A percentile compares a stretch with the other conserved stretches of the same genome.
phyloP scores from a whole-genome alignment of 2,329 filamentous ascomycete species.

The Triangularia setosa region DNA sequence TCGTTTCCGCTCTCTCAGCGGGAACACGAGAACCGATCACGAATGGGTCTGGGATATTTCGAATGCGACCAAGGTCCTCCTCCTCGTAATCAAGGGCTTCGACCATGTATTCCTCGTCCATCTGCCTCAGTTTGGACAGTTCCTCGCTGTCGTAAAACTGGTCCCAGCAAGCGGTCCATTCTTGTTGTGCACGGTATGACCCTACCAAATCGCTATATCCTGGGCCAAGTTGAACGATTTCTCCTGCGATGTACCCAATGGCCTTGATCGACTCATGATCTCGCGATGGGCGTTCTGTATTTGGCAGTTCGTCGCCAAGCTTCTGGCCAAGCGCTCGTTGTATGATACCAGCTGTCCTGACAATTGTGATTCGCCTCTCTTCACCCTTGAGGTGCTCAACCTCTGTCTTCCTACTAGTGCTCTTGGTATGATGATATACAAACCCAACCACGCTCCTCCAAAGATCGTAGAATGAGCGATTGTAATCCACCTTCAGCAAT shows the following conservation, averaged over 20 bases:
- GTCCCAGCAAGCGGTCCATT: slow-evolving; percentile 17
- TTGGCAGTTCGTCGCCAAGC: background rate
- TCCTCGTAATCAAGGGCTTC: slow-evolving; percentile 13
- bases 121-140: slow-evolving; percentile 7
- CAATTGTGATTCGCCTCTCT: slow-evolving; percentile 11
- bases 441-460: slow-evolving; percentile 16
- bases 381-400: slow-evolving; percentile 1
- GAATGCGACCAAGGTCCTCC: slow-evolving; percentile 5
- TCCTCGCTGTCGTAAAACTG: slow-evolving; percentile 10
- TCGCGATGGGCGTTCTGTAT: background rate
- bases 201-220: slow-evolving; percentile 10
- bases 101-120: slow-evolving; percentile 16
- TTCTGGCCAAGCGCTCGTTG: slow-evolving; percentile 13
- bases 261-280: slow-evolving; percentile 6
- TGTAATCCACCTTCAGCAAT: slow-evolving; percentile 11
- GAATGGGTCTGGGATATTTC: background rate
- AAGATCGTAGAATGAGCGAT: slow-evolving; percentile 17
- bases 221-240: slow-evolving; percentile 15
- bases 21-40: background rate
- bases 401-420: background rate
- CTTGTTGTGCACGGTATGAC: slow-evolving; percentile 13
- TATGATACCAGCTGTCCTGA: slow-evolving; percentile 18
- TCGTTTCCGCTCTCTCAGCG: background rate
- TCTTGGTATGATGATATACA: slow-evolving; percentile 5
- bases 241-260: slow-evolving; percentile 18